phyloP scores from a whole-genome alignment of 768 basidiomycete species.

The Leucosporidium creatinivorum region DNA sequence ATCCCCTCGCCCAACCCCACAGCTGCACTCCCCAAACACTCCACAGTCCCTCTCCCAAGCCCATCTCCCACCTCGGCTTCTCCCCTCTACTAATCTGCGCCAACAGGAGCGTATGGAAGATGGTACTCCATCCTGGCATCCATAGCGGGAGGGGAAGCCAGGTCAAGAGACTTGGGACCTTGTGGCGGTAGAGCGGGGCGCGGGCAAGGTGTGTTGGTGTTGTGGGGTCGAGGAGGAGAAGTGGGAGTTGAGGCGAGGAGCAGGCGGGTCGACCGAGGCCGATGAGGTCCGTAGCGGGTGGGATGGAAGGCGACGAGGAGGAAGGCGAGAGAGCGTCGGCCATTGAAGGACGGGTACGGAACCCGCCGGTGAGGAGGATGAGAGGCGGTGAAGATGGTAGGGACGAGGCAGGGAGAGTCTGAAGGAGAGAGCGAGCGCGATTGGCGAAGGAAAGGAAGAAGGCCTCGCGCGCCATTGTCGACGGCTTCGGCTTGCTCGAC shows the following conservation, averaged over 20 bases:
- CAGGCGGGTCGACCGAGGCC: slow-evolving; percentile 67
- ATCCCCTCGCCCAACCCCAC: background rate
- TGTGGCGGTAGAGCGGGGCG: slow-evolving; percentile 9
- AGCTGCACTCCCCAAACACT: background rate
- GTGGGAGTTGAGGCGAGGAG: slow-evolving; percentile 57
- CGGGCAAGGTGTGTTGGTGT: slow-evolving; percentile 10
- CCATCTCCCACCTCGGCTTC: slow-evolving; percentile 2
- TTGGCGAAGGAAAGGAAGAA: slow-evolving; percentile 65
- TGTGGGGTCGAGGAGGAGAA: slow-evolving; percentile 35
- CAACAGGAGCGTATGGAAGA: slow-evolving; percentile 25
- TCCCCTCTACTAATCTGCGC: slow-evolving; percentile 10
- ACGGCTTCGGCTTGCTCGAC: background rate
- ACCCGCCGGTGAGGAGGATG: slow-evolving; percentile 73
- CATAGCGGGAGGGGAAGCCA: slow-evolving; percentile 5
- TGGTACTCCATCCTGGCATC: slow-evolving; percentile 16
- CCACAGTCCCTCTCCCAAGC: background rate
- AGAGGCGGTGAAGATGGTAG: slow-evolving; percentile 47
- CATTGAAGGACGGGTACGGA: slow-evolving; percentile 56
- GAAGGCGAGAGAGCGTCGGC: slow-evolving; percentile 47
- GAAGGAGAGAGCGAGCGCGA: slow-evolving; percentile 49
- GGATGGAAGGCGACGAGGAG: background rate
- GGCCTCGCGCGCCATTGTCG: slow-evolving; percentile 51
- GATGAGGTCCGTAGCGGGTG: slow-evolving; percentile 59
- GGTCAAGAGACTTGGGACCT: background rate
- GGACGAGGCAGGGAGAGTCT: slow-evolving; percentile 37